Conservation (phyloP, 106 monocot species). For the Cymbidium sinense region DNA sequence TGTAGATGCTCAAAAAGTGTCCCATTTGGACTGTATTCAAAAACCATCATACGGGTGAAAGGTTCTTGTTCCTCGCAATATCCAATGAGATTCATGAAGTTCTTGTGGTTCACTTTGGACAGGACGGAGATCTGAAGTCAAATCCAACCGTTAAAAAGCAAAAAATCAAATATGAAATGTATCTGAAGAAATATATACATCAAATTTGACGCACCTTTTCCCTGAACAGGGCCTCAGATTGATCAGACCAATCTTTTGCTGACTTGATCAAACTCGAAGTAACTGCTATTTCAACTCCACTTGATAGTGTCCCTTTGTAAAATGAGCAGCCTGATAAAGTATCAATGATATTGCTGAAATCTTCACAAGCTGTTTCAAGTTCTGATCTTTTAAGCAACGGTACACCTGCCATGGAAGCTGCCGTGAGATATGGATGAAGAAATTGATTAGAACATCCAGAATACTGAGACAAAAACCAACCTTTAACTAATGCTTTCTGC, state of each 20-base stretch:
- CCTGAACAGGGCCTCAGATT: conserved; percentile 58
- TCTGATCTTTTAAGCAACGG: conserved; percentile 59
- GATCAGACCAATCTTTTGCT: conserved; percentile 54
- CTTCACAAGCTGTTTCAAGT: conserved; percentile 78
- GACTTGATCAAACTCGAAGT: conserved; percentile 40
- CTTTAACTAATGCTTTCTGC: conserved; percentile 78
- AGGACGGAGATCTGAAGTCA: conserved; percentile 48
- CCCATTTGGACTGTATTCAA: conserved; percentile 69
- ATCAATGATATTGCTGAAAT: conserved; percentile 85
- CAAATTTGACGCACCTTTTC: conserved; percentile 54
- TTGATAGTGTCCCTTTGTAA: conserved; percentile 91
- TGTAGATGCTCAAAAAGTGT: conserved; percentile 78
- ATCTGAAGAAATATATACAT: neutral
- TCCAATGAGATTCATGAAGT: conserved; percentile 65
- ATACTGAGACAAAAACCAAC: conserved; percentile 17
- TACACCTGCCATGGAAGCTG: conserved; percentile 38
- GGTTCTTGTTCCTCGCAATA: conserved; percentile 51
- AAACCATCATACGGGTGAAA: conserved; percentile 78
- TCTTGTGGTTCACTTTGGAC: conserved; percentile 72
- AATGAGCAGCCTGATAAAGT: conserved; percentile 42
- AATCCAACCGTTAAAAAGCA: conserved; percentile 3
- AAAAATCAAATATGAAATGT: neutral
- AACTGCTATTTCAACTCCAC: conserved; percentile 88
- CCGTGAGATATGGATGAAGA: neutral
- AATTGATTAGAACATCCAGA: neutral